Base-by-base conservation (phyloP, 352 stramenopile genomes). In the Pythium pectinolyticum region DNA sequence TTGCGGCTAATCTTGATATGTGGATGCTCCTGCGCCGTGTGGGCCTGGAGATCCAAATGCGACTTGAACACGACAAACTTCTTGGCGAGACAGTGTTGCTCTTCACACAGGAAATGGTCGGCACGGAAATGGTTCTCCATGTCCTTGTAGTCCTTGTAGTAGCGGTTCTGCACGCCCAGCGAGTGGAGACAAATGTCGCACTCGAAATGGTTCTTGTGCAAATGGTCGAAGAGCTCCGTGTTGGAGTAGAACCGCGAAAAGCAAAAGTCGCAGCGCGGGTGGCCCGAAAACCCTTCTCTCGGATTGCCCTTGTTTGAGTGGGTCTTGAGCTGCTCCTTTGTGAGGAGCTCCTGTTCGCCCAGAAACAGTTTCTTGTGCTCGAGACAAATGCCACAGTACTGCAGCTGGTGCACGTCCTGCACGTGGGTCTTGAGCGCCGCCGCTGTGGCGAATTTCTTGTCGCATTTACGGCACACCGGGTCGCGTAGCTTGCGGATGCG, bases 101-200 rank as follows among this genome's bases (percentile, higher is more conserved):
- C 88, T 70, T 97, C 89, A 52, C 89, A 97, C 41, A 97, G 62
- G 45, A 88, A 93, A 54, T 97, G 90, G 15, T 95, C 87, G 19
- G 80, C 80, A 57, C 90, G 83, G 73, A 96, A 97, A 62, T 97
- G 89, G 70, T 92, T 90, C 57, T 97, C 84, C 39, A 97, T 57
- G 69, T 97, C 90, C 43, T 80, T 73, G 70, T 97, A 97, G 72
- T 97, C 87, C 74, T 93, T 93, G 79, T 96, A 97, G 69, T 96
- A 96, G 37, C 88, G 74, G 73, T 96, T 92, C 72, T 95, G 81
- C 20, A 95, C 84, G 51, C 86, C 61, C 22, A 84, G 61, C 45
- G 79, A 75, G 54, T 84, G 86, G 27, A 96, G 64, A 57, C 90
- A 97, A 31, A 97, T 85, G 60, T 97, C 87, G 68, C 90, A 97